Base-by-base conservation (phyloP, 2,329 filamentous ascomycete species). In the Daldinia eschscholtzii region DNA sequence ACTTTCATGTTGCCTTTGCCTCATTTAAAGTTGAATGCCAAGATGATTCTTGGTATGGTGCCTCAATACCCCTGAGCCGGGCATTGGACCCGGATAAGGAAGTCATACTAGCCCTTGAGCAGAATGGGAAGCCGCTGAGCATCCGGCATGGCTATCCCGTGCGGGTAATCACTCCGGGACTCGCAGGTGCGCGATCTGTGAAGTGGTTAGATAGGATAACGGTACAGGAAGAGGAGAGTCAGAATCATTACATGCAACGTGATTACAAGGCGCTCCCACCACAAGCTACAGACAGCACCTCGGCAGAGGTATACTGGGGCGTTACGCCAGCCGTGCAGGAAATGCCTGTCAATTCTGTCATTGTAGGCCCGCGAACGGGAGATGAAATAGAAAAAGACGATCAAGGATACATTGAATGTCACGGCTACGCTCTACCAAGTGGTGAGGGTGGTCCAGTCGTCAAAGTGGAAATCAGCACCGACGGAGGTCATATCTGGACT, bases 201-300 rank as follows among this genome's bases (percentile, higher is more conserved):
- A 88, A 88, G 76, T 88, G 86, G 85, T 79, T 88, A 3, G 85
- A 87, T 68, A 78, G 78, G 9, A 84, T 88, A 65, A 85, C 82
- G 2, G 81, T 88, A 2, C 84, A 86, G 68, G 76, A 79, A 57
- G 68, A 79, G 55, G 86, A 89, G 71, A 86, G 83, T 23, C 76
- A 78, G 4, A 88, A 87, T 70, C 83, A 85, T 75, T 89, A 89
- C 73, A 86, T 88, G 77, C 83, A 85, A 64, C 82, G 80, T 56
- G 87, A 89, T 76, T 89, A 89, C 79, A 89, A 89, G 75, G 81
- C 87, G 33, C 78, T 89, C 6, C 87, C 87, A 0, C 84, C 84
- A 0, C 81, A 87, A 39, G 85, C 82, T 0, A 79, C 81, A 10
- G 82, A 81, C 58, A 80, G 78, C 57, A 81, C 85, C 57, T 80